Evolutionary conservation across 2,329 filamentous ascomycete genomes (phyloP).

Genomic region (Aspergillus sp.): DNA sequence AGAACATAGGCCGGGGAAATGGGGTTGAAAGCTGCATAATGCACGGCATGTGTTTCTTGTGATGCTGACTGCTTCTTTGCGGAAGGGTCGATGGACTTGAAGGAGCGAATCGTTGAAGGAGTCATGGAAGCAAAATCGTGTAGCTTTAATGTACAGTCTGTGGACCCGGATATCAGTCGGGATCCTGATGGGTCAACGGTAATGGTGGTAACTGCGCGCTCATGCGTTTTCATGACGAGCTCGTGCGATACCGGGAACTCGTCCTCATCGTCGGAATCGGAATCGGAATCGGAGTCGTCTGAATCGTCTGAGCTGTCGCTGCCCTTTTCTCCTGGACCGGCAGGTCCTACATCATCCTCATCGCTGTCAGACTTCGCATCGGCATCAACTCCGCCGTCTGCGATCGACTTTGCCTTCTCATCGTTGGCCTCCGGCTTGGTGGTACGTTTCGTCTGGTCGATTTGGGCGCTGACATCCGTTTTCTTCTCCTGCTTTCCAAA

Average conservation of each 20-base stretch:
- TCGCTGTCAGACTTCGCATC: conserved; percentile 25
- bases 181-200: conserved; percentile 83
- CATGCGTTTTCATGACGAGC: conserved; percentile 87
- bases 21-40: conserved; percentile 84
- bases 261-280: conserved; percentile 75
- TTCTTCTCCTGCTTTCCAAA: conserved; percentile 81
- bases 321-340: conserved; percentile 20
- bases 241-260: conserved; percentile 93
- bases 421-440: conserved; percentile 27
- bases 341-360: conserved; percentile 1
- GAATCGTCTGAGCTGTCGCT: conserved; percentile 36
- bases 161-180: conserved; percentile 84
- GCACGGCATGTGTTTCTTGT: conserved; percentile 82
- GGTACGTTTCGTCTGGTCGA: conserved; percentile 71
- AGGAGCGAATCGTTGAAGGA: conserved; percentile 87
- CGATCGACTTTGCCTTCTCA: conserved; percentile 25
- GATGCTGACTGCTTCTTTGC: conserved; percentile 68
- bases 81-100: conserved; percentile 87
- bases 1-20: conserved; percentile 77
- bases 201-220: conserved; percentile 78
- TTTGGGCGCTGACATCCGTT: conserved; percentile 74
- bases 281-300: conserved; percentile 42
- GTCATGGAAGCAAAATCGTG: conserved; percentile 97
- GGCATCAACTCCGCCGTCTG: conserved; percentile 23
- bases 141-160: conserved; percentile 86